phyloP scores from a whole-genome alignment of 2,329 filamentous ascomycete species.

The Neonectria faginata region DNA sequence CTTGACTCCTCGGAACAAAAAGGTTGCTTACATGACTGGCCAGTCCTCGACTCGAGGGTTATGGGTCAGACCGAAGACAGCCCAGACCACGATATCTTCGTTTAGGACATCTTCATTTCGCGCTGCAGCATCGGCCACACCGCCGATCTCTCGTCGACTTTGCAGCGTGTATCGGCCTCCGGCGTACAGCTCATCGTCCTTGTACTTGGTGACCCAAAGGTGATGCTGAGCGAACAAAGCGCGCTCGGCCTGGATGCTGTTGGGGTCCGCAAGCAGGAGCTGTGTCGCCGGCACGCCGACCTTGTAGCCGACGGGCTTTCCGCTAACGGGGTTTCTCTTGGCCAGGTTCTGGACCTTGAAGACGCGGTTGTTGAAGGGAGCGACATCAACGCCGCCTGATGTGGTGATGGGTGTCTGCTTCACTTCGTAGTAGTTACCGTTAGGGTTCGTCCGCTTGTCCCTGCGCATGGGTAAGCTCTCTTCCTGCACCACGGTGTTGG shows the following conservation, averaged over 20 bases:
- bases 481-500: slow-evolving; percentile 64
- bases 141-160: slow-evolving; percentile 50
- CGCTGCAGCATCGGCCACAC: slow-evolving; percentile 54
- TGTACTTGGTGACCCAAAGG: slow-evolving; percentile 60
- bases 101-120: slow-evolving; percentile 61
- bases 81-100: slow-evolving; percentile 68
- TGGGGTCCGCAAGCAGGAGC: slow-evolving; percentile 55
- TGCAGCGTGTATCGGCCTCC: slow-evolving; percentile 57
- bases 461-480: slow-evolving; percentile 59
- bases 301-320: slow-evolving; percentile 62
- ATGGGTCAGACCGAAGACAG: slow-evolving; percentile 72
- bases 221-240: slow-evolving; percentile 58
- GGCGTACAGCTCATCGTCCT: slow-evolving; percentile 59
- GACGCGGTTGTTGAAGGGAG: slow-evolving; percentile 59
- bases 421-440: slow-evolving; percentile 59
- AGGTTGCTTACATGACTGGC: slow-evolving; percentile 68
- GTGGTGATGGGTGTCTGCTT: slow-evolving; percentile 59
- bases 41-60: slow-evolving; percentile 75
- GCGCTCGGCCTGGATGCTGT: slow-evolving; percentile 54
- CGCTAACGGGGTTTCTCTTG: slow-evolving; percentile 56
- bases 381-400: slow-evolving; percentile 61
- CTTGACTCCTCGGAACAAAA: background rate
- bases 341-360: slow-evolving; percentile 63
- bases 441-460: slow-evolving; percentile 57
- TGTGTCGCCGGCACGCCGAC: slow-evolving; percentile 56